These are phyloP conservation scores for Hibiscus mutabilis DNA, from an alignment of 345 rosid genomes.

Conservation along the genomic window DNA sequence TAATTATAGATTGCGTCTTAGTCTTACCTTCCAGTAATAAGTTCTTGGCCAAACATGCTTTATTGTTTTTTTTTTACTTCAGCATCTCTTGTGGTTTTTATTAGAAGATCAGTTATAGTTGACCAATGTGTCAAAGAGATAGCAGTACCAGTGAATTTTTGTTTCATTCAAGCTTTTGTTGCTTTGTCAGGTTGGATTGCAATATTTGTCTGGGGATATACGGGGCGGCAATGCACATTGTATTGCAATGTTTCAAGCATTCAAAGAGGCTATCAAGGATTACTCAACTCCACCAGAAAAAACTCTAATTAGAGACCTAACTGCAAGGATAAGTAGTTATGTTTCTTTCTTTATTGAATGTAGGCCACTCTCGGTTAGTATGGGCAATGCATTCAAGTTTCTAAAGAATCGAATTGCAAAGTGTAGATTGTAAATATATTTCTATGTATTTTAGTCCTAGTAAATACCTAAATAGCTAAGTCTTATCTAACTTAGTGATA, in stretches of 20 bases:
- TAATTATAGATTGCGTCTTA: neutral
- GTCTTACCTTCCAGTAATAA: neutral
- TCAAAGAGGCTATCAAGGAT: slow-evolving; percentile 71
- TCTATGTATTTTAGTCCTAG: too few species aligned
- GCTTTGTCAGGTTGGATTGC: slow-evolving; percentile 71
- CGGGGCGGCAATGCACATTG: slow-evolving; percentile 94
- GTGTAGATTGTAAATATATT: too few species aligned
- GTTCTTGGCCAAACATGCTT: neutral
- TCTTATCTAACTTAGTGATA: too few species aligned
- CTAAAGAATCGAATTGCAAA: slow-evolving; percentile 67
- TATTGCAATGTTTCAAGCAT: slow-evolving; percentile 96
- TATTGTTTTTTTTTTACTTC: neutral
- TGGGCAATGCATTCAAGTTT: slow-evolving; percentile 90
- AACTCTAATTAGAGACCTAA: slow-evolving; percentile 69
- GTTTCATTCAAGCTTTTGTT: neutral
- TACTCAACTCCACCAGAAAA: slow-evolving; percentile 78
- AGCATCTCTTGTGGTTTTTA: neutral
- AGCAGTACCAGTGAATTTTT: neutral
- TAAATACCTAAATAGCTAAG: too few species aligned
- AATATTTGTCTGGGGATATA: slow-evolving; percentile 75
- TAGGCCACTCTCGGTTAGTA: slow-evolving; percentile 87
- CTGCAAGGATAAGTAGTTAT: slow-evolving; percentile 71
- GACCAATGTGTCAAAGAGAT: neutral
- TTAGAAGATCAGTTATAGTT: neutral
- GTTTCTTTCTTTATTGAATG: slow-evolving; percentile 87